Percentiles rank a stretch among this genome's conserved stretches.
Evolutionary conservation across 73 alveolate genomes (phyloP).

Genomic region (Paramecium sonneborni): DNA sequence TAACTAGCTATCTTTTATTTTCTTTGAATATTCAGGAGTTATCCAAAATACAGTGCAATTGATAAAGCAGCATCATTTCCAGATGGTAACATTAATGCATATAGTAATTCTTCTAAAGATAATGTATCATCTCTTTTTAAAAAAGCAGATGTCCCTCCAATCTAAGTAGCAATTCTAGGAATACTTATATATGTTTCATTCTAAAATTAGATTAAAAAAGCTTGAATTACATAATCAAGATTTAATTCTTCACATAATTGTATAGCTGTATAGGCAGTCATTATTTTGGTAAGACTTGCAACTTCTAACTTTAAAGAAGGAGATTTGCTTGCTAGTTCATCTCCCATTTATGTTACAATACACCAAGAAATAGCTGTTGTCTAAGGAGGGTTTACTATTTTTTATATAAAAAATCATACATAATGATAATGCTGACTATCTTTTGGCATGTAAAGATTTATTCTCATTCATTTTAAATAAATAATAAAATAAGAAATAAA

Average conservation of each 20-base stretch:
- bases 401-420: not conserved
- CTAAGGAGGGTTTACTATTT: slow-evolving; percentile 28
- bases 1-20: not conserved
- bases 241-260: slow-evolving; percentile 29
- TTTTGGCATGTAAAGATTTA: slow-evolving; percentile 12
- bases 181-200: slow-evolving; percentile 68
- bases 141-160: slow-evolving; percentile 81
- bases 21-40: not conserved
- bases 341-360: not conserved
- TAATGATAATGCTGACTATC: slow-evolving; percentile 18
- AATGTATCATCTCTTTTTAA: slow-evolving; percentile 66
- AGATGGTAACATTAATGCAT: slow-evolving; percentile 78
- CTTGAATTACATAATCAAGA: slow-evolving; percentile 55
- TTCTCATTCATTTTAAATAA: slow-evolving; percentile 28
- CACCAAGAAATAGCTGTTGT: slow-evolving; percentile 50
- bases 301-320: slow-evolving; percentile 67
- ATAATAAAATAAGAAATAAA: not conserved
- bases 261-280: slow-evolving; percentile 64
- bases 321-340: slow-evolving; percentile 14
- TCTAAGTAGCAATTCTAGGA: slow-evolving; percentile 72
- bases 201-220: slow-evolving; percentile 48
- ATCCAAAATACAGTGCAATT: slow-evolving; percentile 70
- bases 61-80: slow-evolving; percentile 79
- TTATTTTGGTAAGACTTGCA: slow-evolving; percentile 83
- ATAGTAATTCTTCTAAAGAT: slow-evolving; percentile 69